Percentiles rank a stretch among this genome's conserved stretches.
phyloP scores from a whole-genome alignment of 805 yeast species.

The Metschnikowia aberdeeniae region DNA sequence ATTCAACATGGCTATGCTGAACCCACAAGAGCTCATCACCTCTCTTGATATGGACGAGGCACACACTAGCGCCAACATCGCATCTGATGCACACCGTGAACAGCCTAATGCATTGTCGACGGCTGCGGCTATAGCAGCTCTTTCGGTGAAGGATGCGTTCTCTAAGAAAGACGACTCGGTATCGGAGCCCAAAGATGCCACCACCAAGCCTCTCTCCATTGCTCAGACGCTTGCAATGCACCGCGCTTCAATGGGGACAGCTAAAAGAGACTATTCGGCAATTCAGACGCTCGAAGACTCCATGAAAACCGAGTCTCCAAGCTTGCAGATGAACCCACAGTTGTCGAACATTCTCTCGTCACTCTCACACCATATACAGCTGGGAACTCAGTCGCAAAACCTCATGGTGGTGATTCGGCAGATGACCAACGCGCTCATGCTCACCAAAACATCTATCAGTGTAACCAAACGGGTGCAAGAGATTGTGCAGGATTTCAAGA shows the following conservation, averaged over 20 bases:
- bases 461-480: conserved; percentile 12
- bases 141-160: conserved; percentile 8
- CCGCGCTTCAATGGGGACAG: conserved; percentile 40
- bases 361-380: conserved; percentile 28
- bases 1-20: conserved; percentile 68
- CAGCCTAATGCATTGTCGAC: conserved; percentile 8
- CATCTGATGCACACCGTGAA: conserved; percentile 1
- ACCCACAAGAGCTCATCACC: conserved; percentile 46
- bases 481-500: conserved; percentile 13
- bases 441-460: conserved; percentile 13
- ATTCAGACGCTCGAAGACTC: conserved; percentile 26
- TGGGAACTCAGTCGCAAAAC: conserved; percentile 19
- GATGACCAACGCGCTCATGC: conserved; percentile 33
- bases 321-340: conserved; percentile 23
- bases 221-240: conserved; percentile 59
- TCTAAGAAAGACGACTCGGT: conserved; percentile 1
- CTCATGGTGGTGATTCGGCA: conserved; percentile 36
- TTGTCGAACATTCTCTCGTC: conserved; percentile 31
- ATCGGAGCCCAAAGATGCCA: conserved; percentile 2
- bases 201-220: conserved; percentile 41
- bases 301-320: conserved; percentile 8
- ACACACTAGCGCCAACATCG: conserved; percentile 1
- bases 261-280: conserved; percentile 27
- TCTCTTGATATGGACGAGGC: conserved; percentile 30
- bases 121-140: conserved; percentile 15